These are phyloP conservation scores for Fraxinus angustifolia DNA, from an alignment of 305 asterid genomes.

Conservation along the genomic window DNA sequence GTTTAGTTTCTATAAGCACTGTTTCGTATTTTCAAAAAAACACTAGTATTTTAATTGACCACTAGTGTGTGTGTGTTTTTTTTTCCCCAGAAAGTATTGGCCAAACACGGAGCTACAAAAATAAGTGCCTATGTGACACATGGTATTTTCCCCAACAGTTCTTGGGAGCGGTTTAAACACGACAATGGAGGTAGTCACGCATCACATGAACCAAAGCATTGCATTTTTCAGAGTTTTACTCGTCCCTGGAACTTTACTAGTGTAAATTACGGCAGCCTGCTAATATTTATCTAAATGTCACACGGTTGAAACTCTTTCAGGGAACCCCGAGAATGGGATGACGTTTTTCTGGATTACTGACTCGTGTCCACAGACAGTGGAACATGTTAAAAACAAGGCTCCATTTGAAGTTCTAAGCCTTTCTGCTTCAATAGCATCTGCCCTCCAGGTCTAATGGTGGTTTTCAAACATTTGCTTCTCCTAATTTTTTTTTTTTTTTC, in stretches of 20 bases:
- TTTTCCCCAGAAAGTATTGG: constrained; percentile 79
- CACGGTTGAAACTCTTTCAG: constrained; percentile 34
- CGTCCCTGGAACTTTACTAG: neutral
- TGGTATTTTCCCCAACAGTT: constrained; percentile 85
- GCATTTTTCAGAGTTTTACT: neutral
- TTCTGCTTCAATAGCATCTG: constrained; percentile 77
- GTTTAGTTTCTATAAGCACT: neutral
- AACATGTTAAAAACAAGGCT: constrained; percentile 63
- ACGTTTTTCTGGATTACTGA: constrained; percentile 91
- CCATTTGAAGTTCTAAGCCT: constrained; percentile 90
- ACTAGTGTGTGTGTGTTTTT: neutral
- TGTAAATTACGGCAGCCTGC: neutral
- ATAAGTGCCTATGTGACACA: constrained; percentile 95
- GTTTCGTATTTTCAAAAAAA: neutral
- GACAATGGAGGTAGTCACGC: constrained; percentile 66
- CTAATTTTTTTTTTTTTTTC: neutral
- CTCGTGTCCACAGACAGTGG: constrained; percentile 86
- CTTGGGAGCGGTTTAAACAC: constrained; percentile 85
- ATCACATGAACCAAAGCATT: neutral
- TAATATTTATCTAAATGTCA: neutral
- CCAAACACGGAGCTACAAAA: constrained; percentile 82
- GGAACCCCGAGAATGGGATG: constrained; percentile 75
- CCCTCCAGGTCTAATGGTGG: constrained; percentile 63
- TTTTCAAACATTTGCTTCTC: constrained; percentile 4
- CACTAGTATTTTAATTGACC: neutral